phyloP scores from a whole-genome alignment of 2,329 filamentous ascomycete genomes.

The Talaromyces sp. region DNA sequence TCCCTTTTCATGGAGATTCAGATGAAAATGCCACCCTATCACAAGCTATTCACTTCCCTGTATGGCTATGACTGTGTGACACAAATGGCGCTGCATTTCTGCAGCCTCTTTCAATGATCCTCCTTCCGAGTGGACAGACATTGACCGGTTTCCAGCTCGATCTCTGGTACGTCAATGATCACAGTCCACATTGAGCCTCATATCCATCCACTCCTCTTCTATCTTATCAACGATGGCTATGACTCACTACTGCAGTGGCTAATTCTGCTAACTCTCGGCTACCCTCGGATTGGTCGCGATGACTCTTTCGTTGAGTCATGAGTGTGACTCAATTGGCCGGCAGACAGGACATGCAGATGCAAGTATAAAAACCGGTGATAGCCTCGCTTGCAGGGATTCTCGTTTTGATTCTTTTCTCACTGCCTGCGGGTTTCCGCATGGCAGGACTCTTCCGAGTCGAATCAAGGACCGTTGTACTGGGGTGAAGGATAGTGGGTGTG shows the following conservation, averaged over 20 bases:
- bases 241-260: not conserved
- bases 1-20: not conserved
- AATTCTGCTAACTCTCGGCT: not conserved
- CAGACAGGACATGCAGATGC: not conserved
- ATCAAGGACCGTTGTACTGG: not conserved
- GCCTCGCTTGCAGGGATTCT: slow-evolving; percentile 1
- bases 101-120: not conserved
- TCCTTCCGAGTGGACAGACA: not conserved
- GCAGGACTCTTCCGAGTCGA: not conserved
- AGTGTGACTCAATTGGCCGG: not conserved
- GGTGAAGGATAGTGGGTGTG: not conserved
- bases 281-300: not conserved
- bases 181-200: not conserved
- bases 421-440: not conserved
- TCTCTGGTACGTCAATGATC: not conserved
- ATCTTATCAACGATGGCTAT: not conserved
- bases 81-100: not conserved
- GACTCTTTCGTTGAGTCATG: not conserved
- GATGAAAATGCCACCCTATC: not conserved
- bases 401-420: not conserved
- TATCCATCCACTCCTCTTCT: not conserved
- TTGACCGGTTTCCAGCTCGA: not conserved
- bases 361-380: slow-evolving; percentile 1
- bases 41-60: not conserved
- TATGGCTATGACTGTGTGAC: not conserved